These are phyloP conservation scores for Diplosphaera chodatii DNA, from an alignment of 139 green algal genomes.

Conservation along the genomic window DNA sequence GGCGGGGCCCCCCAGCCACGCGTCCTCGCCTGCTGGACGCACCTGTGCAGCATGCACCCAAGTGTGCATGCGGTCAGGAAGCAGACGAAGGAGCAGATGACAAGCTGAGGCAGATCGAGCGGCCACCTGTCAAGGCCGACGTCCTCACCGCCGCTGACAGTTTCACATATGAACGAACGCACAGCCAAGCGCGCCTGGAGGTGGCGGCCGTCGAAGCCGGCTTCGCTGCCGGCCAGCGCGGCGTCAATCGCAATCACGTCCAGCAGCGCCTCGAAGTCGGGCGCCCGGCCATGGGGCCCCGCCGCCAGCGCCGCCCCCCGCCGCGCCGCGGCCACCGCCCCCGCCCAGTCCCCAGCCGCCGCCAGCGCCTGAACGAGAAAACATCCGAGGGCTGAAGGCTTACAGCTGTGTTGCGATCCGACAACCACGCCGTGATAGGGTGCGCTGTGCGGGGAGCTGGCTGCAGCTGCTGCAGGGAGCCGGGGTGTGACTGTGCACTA, in stretches of 20 bases:
- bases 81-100: too few species aligned
- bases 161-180: too few species aligned
- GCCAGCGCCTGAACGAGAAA: neutral
- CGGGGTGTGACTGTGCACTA: too few species aligned
- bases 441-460: too few species aligned
- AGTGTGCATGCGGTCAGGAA: too few species aligned
- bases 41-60: conserved; percentile 25
- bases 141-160: too few species aligned
- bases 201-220: conserved; percentile 39
- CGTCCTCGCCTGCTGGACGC: conserved; percentile 53
- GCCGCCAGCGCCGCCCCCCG: conserved; percentile 10
- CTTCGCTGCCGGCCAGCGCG: conserved; percentile 26
- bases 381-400: too few species aligned
- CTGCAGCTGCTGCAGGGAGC: too few species aligned
- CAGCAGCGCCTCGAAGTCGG: conserved; percentile 40
- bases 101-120: too few species aligned
- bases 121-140: too few species aligned
- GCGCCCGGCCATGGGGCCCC: conserved; percentile 8
- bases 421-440: too few species aligned
- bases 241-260: conserved; percentile 40
- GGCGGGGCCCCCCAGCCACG: conserved; percentile 46
- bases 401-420: too few species aligned
- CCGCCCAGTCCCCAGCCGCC: conserved; percentile 3
- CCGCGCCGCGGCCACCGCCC: conserved; percentile 11
- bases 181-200: conserved; percentile 49